Evolutionary conservation across 2,329 filamentous ascomycete species (phyloP).

Genomic region (Alternaria solani): DNA sequence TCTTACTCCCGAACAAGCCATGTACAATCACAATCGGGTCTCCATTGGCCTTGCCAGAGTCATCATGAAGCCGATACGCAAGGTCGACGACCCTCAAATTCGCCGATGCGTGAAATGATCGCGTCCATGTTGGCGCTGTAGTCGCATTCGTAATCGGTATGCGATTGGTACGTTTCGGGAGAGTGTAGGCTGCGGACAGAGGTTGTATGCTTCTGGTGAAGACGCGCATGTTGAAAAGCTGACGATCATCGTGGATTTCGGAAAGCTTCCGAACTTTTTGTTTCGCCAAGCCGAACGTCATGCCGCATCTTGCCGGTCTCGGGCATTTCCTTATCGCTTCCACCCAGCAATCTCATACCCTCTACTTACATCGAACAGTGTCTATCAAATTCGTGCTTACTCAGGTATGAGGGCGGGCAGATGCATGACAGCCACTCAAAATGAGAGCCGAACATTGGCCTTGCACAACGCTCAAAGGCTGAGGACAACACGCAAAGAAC

Average conservation of each 20-base stretch:
- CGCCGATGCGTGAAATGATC: conserved; percentile 39
- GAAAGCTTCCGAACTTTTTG: conserved; percentile 22
- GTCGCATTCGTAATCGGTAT: conserved; percentile 7
- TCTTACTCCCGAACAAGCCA: conserved; percentile 92
- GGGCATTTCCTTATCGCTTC: too few relatives aligned
- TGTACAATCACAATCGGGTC: conserved; percentile 87
- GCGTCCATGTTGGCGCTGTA: conserved; percentile 27
- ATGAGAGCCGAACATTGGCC: too few relatives aligned
- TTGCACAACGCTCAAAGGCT: too few relatives aligned
- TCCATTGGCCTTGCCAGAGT: conserved; percentile 46
- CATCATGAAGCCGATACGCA: conserved; percentile 47
- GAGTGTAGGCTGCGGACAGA: conserved; percentile 19
- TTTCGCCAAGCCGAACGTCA: conserved; percentile 24
- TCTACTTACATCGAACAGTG: background rate
- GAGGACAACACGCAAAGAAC: too few relatives aligned
- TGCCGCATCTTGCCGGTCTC: conserved; percentile 9
- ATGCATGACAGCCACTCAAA: too few relatives aligned
- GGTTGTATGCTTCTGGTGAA: conserved; percentile 23
- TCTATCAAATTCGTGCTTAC: background rate
- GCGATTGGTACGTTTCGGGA: conserved; percentile 21
- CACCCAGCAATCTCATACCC: too few relatives aligned
- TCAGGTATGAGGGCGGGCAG: background rate
- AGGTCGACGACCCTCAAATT: conserved; percentile 40
- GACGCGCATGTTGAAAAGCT: conserved; percentile 28
- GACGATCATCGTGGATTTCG: conserved; percentile 5